A percentile compares a stretch with the other conserved stretches of the same genome.
phyloP scores from a whole-genome alignment of 345 rosid genomes.

The Boechera retrofracta region DNA sequence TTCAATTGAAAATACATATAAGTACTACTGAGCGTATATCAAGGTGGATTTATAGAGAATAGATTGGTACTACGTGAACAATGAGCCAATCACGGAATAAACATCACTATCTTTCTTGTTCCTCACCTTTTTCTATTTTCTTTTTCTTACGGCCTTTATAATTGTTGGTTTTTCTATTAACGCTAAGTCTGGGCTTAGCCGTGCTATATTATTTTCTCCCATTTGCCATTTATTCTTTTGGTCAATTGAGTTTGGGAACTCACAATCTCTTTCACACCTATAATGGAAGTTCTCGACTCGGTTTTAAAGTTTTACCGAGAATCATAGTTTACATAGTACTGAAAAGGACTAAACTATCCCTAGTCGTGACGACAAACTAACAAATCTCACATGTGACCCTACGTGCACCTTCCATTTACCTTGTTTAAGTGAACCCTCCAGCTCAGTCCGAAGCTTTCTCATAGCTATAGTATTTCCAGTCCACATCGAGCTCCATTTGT shows the following conservation, averaged over 20 bases:
- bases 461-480: background rate
- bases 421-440: conserved; percentile 12
- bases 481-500: background rate
- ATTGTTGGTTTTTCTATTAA: background rate
- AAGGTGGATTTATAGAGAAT: conserved; percentile 3
- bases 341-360: background rate
- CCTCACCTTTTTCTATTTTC: background rate
- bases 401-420: conserved; percentile 3
- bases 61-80: conserved; percentile 15
- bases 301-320: background rate
- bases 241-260: conserved; percentile 2
- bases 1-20: background rate
- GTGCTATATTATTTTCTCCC: conserved; percentile 5
- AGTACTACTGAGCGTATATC: conserved; percentile 34
- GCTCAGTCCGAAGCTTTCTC: conserved; percentile 5
- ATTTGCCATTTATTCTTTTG: background rate
- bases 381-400: background rate
- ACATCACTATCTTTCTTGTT: conserved; percentile 2
- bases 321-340: background rate
- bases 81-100: conserved; percentile 44
- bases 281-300: background rate
- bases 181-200: background rate
- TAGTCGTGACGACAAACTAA: background rate
- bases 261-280: conserved; percentile 13
- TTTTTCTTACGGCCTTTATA: background rate